phyloP scores from a whole-genome alignment of 768 basidiomycete genomes.

The Cubamyces lactineus region DNA sequence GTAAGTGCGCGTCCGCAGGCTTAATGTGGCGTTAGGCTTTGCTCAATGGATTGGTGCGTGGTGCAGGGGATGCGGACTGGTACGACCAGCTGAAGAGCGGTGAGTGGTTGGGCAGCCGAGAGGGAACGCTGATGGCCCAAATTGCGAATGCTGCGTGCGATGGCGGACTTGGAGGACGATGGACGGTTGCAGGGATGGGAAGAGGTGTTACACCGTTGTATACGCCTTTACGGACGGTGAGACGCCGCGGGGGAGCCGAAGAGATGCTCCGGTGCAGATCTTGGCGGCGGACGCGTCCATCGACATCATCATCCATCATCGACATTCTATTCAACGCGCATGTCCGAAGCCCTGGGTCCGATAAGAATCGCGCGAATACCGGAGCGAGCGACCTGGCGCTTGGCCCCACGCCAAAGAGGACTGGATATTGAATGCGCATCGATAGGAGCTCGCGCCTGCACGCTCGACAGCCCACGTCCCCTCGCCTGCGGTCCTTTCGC shows the following conservation, averaged over 20 bases:
- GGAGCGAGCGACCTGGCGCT: slow-evolving; percentile 3
- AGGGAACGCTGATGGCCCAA: too few species aligned
- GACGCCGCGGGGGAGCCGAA: slow-evolving; percentile 17
- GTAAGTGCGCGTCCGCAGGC: slow-evolving; percentile 9
- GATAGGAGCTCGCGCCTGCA: neutral
- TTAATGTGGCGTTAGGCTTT: slow-evolving; percentile 19
- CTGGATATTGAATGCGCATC: neutral
- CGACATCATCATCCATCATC: neutral
- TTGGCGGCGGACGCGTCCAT: neutral
- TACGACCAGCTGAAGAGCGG: neutral
- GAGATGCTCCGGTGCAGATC: slow-evolving; percentile 14
- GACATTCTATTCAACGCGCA: neutral
- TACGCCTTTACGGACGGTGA: neutral
- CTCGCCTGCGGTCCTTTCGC: slow-evolving; percentile 17
- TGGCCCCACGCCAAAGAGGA: slow-evolving; percentile 5
- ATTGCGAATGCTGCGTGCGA: too few species aligned
- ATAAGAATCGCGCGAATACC: slow-evolving; percentile 16
- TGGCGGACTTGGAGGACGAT: too few species aligned
- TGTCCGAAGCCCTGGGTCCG: slow-evolving; percentile 4
- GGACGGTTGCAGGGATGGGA: neutral
- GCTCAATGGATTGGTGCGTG: slow-evolving; percentile 5
- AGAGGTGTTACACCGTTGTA: slow-evolving; percentile 4
- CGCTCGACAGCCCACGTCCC: neutral
- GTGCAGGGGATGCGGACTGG: neutral
- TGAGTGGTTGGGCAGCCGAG: neutral